Conservation (phyloP, 371 early-diverging fungal species). For the Lichtheimia ramosa region DNA sequence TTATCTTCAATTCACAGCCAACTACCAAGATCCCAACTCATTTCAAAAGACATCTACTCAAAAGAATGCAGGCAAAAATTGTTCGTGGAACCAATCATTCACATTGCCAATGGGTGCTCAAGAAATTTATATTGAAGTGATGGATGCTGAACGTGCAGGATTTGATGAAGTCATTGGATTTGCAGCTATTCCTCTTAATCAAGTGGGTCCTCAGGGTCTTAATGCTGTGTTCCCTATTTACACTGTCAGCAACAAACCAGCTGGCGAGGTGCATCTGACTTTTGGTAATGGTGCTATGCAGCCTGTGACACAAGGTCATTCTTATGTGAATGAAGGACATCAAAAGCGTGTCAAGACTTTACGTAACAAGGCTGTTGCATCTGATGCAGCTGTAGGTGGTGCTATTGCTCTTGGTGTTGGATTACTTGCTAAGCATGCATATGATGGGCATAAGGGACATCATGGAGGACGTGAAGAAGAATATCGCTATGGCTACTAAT, state of each 20-base stretch:
- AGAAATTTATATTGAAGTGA: conserved; percentile 57
- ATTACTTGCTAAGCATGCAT: conserved; percentile 49
- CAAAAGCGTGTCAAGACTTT: conserved; percentile 47
- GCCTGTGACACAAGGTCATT: conserved; percentile 39
- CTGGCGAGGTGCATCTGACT: conserved; percentile 51
- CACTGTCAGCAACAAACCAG: conserved; percentile 41
- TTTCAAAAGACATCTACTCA: conserved; percentile 58
- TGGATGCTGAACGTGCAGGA: conserved; percentile 48
- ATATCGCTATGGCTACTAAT: background rate
- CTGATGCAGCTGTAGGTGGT: conserved; percentile 25
- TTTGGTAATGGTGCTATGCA: conserved; percentile 14
- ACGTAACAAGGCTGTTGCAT: conserved; percentile 44
- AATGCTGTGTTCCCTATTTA: conserved; percentile 52
- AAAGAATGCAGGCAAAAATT: conserved; percentile 53
- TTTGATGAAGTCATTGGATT: conserved; percentile 59
- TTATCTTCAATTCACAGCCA: conserved; percentile 52
- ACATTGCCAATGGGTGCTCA: conserved; percentile 45
- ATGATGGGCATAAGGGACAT: conserved; percentile 38
- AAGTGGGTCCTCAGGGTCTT: conserved; percentile 50
- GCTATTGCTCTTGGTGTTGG: conserved; percentile 38
- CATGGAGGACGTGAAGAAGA: conserved; percentile 19
- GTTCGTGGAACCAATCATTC: conserved; percentile 62
- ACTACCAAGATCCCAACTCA: conserved; percentile 40
- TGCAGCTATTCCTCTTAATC: conserved; percentile 61
- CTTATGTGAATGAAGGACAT: conserved; percentile 50